These are phyloP conservation scores for Kodamaea sp. DNA, from an alignment of 1,139 yeast genomes.

Conservation along the genomic window DNA sequence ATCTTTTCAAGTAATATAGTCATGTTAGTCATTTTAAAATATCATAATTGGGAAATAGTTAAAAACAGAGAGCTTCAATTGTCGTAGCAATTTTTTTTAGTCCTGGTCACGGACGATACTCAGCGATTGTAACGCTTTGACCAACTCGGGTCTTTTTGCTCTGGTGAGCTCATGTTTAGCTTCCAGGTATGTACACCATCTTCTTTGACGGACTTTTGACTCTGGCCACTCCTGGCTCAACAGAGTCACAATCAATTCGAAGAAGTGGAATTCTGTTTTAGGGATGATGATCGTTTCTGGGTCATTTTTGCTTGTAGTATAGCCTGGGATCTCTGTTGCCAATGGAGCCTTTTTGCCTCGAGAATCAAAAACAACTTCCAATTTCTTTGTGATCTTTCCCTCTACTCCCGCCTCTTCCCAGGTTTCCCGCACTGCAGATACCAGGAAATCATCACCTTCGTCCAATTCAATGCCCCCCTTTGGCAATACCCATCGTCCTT, in stretches of 20 bases:
- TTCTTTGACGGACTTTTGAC: constrained; percentile 52
- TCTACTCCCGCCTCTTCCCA: constrained; percentile 98
- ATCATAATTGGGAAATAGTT: no score
- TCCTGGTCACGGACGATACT: no score
- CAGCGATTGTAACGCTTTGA: constrained; percentile 63
- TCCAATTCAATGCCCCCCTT: constrained; percentile 95
- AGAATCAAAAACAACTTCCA: constrained; percentile 70
- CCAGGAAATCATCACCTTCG: constrained; percentile 57
- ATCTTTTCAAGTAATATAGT: constrained; percentile 50
- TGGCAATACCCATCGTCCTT: constrained; percentile 81
- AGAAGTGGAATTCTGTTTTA: constrained; percentile 80
- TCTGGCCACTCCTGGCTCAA: constrained; percentile 79
- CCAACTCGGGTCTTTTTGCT: constrained; percentile 68
- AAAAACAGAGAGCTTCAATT: no score
- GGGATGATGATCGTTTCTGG: constrained; percentile 43
- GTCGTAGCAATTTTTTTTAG: constrained; percentile 29
- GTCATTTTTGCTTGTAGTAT: no score
- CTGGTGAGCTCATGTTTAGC: constrained; percentile 64
- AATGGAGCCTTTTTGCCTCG: constrained; percentile 65
- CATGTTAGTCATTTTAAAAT: not conserved
- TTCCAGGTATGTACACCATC: constrained; percentile 76
- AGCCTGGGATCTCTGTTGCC: constrained; percentile 34
- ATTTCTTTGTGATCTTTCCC: constrained; percentile 54
- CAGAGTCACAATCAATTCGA: constrained; percentile 63
- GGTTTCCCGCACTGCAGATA: constrained; percentile 80